Evolutionary conservation across 768 basidiomycete species (phyloP), one percentile per base, ranked within the genome.

Genomic region (Kwoniella pini): DNA sequence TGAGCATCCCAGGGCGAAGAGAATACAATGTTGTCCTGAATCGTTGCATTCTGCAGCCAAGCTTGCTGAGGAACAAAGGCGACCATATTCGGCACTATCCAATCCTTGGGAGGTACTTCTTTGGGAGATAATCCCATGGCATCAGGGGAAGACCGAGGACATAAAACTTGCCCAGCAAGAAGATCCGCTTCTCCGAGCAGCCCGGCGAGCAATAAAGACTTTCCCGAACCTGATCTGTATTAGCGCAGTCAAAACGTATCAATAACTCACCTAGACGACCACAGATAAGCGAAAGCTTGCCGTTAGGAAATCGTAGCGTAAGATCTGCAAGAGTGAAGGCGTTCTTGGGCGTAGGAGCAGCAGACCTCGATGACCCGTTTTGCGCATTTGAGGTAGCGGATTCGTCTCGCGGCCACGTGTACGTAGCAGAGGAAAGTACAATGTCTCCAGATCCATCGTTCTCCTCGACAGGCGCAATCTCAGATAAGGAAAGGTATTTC

Each of bases 361-460:
- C 81, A 3, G 87, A 87, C 22, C 40, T 27, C 2, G 86, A 79
- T 3, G 83, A 79, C 1, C 45, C 33, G 4, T 53, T 83, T 12
- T 62, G 63, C 1, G 46, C 30, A 4, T 53, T 26, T 24, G 83
- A 81, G n/a, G 77, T 68, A 43, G 79, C 80, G 19, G 72, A 65
- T 33, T 88, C 85, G 63, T 92, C 90, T 67, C 87, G 86, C 0
- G 93, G 89, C 93, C 93, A 97, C 1, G 91, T 90, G 48, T 91
- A 82, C 0, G 90, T 95, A 38, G 90, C 91, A 10, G 88, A 88
- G 72, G 88, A 88, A 67, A 94, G 84, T 0, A 86, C 82, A 54
- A 94, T 86, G 2, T 80, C 83, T 51, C 82, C 81, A n/a, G 82
- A 57, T 26, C 64, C 81, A n/a, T 49, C 54, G 24, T 57, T 52